These are phyloP conservation scores for Phytophthora foliorum DNA, from an alignment of 352 stramenopile species.

Conservation along the genomic window DNA sequence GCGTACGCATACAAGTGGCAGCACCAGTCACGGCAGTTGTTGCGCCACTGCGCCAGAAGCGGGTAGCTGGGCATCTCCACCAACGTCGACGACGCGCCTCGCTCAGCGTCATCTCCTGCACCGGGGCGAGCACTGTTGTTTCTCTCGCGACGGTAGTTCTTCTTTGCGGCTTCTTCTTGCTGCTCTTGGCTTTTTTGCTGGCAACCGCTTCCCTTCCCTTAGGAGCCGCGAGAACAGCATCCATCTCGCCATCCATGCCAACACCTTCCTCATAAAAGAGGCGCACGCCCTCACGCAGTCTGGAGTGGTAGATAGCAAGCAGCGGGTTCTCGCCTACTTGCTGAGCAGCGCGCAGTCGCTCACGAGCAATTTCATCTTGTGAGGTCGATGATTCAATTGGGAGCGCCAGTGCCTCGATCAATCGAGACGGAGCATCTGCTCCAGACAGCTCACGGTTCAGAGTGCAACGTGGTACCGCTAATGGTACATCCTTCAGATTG, in stretches of 20 bases:
- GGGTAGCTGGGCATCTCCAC: slow-evolving; percentile 71
- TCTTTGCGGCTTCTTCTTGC: slow-evolving; percentile 73
- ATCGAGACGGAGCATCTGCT: slow-evolving; percentile 11
- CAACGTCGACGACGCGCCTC: slow-evolving; percentile 24
- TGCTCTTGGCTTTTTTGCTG: slow-evolving; percentile 41
- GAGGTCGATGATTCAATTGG: slow-evolving; percentile 32
- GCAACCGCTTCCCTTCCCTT: slow-evolving; percentile 24
- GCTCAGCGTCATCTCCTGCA: slow-evolving; percentile 7
- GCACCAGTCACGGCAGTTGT: slow-evolving; percentile 83
- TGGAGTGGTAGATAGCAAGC: slow-evolving; percentile 66
- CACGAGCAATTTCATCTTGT: slow-evolving; percentile 29
- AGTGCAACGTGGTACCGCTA: no score
- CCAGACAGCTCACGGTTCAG: slow-evolving; percentile 60
- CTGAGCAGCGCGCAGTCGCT: slow-evolving; percentile 26
- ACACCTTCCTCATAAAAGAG: slow-evolving; percentile 85
- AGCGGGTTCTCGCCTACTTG: slow-evolving; percentile 54
- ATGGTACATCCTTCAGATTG: no score
- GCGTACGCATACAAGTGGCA: slow-evolving; percentile 82
- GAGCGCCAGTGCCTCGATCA: slow-evolving; percentile 58
- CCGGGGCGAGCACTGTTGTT: slow-evolving; percentile 19
- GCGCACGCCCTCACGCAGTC: slow-evolving; percentile 71
- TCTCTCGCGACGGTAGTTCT: slow-evolving; percentile 65
- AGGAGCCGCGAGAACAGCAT: slow-evolving; percentile 63
- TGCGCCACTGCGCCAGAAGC: slow-evolving; percentile 76
- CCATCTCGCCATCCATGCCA: slow-evolving; percentile 85